A percentile compares a stretch with the other conserved stretches of the same genome.
These are phyloP conservation scores for Fusarium illudens DNA, from an alignment of 2,329 filamentous ascomycete species.

Conservation along the genomic window DNA sequence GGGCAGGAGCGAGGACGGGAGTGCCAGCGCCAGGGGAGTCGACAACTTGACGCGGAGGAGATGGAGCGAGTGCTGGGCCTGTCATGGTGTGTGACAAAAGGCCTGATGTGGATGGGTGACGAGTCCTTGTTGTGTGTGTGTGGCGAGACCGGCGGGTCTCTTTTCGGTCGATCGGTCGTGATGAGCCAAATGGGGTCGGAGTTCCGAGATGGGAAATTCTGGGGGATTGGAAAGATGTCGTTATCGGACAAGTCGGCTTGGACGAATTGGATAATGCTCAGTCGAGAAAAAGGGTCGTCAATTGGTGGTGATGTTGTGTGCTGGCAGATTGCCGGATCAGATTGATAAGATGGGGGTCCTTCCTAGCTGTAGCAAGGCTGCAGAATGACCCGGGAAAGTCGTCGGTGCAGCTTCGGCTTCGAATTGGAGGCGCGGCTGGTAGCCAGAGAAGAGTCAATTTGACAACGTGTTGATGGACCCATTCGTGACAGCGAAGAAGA, in stretches of 20 bases:
- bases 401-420: conserved; percentile 32
- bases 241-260: neutral
- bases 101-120: conserved; percentile 15
- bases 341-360: conserved; percentile 34
- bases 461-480: conserved; percentile 12
- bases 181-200: conserved; percentile 36
- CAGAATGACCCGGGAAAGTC: conserved; percentile 6
- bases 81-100: conserved; percentile 37
- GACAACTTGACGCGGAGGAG: conserved; percentile 29
- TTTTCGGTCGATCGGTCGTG: conserved; percentile 34
- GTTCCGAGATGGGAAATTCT: conserved; percentile 41
- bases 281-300: neutral
- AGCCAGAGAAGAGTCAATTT: conserved; percentile 19
- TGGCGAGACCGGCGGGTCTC: conserved; percentile 32
- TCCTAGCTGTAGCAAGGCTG: conserved; percentile 20
- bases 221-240: neutral
- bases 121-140: conserved; percentile 18
- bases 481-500: conserved; percentile 14
- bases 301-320: conserved; percentile 1
- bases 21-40: conserved; percentile 34
- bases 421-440: conserved; percentile 19
- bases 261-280: neutral
- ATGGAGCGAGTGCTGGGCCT: conserved; percentile 30
- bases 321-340: conserved; percentile 11
- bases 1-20: conserved; percentile 21